Evolutionary conservation across 805 yeast genomes (phyloP).

Genomic region (Ogataea haglerorum): DNA sequence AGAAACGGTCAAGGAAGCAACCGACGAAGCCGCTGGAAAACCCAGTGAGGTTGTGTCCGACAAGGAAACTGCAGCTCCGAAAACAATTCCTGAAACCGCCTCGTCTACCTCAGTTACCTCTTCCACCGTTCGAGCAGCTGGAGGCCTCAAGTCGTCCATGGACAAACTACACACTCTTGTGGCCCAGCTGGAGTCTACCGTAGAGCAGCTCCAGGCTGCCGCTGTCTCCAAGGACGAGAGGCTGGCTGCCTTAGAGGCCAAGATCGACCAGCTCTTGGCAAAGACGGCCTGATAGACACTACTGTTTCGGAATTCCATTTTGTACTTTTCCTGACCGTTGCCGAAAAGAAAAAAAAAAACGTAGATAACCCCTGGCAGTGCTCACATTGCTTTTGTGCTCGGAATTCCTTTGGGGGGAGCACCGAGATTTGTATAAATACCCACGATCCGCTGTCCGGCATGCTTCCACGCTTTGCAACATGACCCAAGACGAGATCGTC

Average conservation of each 20-base stretch:
- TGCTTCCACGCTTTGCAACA: constrained; percentile 4
- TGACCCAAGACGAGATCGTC: constrained; percentile 24
- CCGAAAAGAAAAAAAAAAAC: not conserved
- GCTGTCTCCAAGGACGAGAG: constrained; percentile 65
- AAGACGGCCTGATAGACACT: constrained; percentile 28
- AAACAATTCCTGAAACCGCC: constrained; percentile 18
- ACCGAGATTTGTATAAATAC: constrained; percentile 4
- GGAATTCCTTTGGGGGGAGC: constrained; percentile 9
- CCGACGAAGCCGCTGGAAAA: too few relatives aligned
- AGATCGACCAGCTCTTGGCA: constrained; percentile 52
- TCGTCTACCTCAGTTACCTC: not conserved
- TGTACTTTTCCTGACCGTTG: not conserved
- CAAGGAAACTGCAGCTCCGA: constrained; percentile 5
- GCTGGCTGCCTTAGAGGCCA: constrained; percentile 54
- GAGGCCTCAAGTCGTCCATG: constrained; percentile 68
- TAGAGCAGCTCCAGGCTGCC: constrained; percentile 47
- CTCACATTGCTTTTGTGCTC: constrained; percentile 2
- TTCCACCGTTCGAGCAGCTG: constrained; percentile 37
- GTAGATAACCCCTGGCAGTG: constrained; percentile 1
- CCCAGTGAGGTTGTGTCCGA: not conserved
- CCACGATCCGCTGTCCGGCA: not conserved
- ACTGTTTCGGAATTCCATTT: constrained; percentile 4
- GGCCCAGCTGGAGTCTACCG: constrained; percentile 51
- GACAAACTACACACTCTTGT: constrained; percentile 63
- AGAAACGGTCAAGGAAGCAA: not conserved